Evolutionary conservation across 176 grass and related monocot species (phyloP), one percentile per base, ranked within the genome.

Genomic region (Oryza officinalis): DNA sequence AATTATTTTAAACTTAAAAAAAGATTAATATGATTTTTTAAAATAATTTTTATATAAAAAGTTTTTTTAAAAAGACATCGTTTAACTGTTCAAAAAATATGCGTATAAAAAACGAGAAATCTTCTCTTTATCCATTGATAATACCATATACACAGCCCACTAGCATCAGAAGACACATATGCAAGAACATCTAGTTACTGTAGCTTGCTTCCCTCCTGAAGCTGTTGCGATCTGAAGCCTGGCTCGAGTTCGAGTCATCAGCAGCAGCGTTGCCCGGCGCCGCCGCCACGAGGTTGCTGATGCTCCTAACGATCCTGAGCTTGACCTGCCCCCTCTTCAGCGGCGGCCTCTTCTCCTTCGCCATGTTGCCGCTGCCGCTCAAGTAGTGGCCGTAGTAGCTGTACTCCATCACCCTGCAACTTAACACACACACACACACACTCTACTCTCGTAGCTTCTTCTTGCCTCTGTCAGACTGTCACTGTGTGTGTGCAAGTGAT

Each of bases 341-440:
- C 54, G 83, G 78, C 31, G 65, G 83, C 78, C 88, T 90, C 78
- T 67, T 90, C 88, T 90, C 73, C 78, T 90, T 90, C 25, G 3
- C 67, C 20, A 26, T 9, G 45, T 60, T 69, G 73, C 38, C 70
- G 72, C 52, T 66, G 83, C 54, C 52, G n/a, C 11, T 77, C 64
- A 57, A 57, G 49, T 54, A 54, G 64, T 85, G 52, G 77, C 40
- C 8, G 43, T 47, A 14, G 45, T 47, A 81, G 76, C 20, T 67
- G 52, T 33, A 44, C 77, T 89, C 87, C 87, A 85, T 85, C 3
- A 0, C 17, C 2, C 17, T 15, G 47, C 49, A 7, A 54, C 37
- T 40, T 0, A 38, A 10, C 43, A 46, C 35, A 37, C 35, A 6
- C 33, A 35, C 33, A 35, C 33, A 0, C 33, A 8, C 35, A 8